Percentiles rank a stretch among this genome's conserved stretches.
phyloP scores from a whole-genome alignment of 1,284 basidiomycete genomes.

The Ganoderma leucocontextum region DNA sequence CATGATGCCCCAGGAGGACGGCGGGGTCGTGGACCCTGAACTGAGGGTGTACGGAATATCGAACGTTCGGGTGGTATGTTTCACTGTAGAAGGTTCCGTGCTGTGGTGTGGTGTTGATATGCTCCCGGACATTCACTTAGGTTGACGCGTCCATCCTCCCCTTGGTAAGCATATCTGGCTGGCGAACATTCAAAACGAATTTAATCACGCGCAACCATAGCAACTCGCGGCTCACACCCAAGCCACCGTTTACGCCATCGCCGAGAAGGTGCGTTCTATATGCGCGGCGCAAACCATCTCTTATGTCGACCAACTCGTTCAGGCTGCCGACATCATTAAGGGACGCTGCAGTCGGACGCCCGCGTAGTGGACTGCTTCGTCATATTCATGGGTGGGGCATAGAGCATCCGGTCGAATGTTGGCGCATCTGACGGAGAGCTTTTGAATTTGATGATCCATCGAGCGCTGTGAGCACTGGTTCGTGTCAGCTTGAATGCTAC shows the following conservation, averaged over 20 bases:
- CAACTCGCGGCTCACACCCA: constrained; percentile 21
- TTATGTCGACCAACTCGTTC: neutral
- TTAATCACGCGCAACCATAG: constrained; percentile 2
- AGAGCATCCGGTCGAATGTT: neutral
- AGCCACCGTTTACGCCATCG: constrained; percentile 20
- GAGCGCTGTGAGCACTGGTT: neutral
- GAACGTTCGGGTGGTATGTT: constrained; percentile 27
- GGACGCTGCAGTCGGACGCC: neutral
- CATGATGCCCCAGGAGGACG: constrained; percentile 56
- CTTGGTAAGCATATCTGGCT: constrained; percentile 9
- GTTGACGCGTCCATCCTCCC: constrained; percentile 28
- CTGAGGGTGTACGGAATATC: constrained; percentile 55
- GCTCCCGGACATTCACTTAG: neutral
- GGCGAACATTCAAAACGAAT: neutral
- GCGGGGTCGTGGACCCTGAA: constrained; percentile 39
- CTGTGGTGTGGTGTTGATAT: neutral
- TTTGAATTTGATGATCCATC: neutral
- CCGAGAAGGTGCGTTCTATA: constrained; percentile 21
- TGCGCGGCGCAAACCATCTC: neutral
- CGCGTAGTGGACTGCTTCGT: neutral
- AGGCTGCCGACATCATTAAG: constrained; percentile 25
- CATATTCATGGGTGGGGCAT: neutral
- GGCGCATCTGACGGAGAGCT: neutral
- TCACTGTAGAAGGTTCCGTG: neutral
- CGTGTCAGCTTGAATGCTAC: neutral